phyloP scores from a whole-genome alignment of 192 early-diverging fungal species.

The Rhizoclosmatium globosum region DNA sequence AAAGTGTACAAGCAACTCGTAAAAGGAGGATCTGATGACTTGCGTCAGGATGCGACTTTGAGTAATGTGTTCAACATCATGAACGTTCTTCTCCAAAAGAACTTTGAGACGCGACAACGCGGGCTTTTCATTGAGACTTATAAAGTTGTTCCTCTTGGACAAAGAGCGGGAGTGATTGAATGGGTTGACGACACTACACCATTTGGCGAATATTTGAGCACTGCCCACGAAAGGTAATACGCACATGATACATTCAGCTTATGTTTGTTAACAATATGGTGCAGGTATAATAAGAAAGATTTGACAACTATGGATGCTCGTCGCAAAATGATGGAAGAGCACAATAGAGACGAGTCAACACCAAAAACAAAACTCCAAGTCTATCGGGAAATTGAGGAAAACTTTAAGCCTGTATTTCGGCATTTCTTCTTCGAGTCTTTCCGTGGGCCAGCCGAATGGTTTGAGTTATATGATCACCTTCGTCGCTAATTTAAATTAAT shows the following conservation, averaged over 20 bases:
- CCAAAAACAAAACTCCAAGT: slow-evolving; percentile 64
- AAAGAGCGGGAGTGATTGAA: slow-evolving; percentile 60
- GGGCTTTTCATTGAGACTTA: slow-evolving; percentile 62
- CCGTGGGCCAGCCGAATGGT: slow-evolving; percentile 74
- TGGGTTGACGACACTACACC: slow-evolving; percentile 65
- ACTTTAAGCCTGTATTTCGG: slow-evolving; percentile 68
- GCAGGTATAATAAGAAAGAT: slow-evolving; percentile 54
- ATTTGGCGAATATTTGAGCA: slow-evolving; percentile 52
- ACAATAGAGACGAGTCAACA: slow-evolving; percentile 46
- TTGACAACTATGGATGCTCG: slow-evolving; percentile 49
- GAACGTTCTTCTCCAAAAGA: slow-evolving; percentile 62
- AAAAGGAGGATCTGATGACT: slow-evolving; percentile 66
- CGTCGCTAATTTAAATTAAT: neutral
- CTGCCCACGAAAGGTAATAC: slow-evolving; percentile 51
- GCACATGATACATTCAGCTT: neutral
- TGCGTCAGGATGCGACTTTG: slow-evolving; percentile 80
- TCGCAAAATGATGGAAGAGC: slow-evolving; percentile 49
- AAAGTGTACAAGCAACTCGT: slow-evolving; percentile 55
- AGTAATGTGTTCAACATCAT: slow-evolving; percentile 73
- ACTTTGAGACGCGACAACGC: slow-evolving; percentile 55
- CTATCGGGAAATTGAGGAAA: slow-evolving; percentile 56
- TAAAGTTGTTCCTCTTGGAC: slow-evolving; percentile 65
- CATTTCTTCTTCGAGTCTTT: slow-evolving; percentile 85
- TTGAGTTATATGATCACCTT: neutral
- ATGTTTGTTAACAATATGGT: neutral